A percentile compares a stretch with the other conserved stretches of the same genome.
Conservation (phyloP, 1,284 basidiomycete species). For the Coniferiporia sulphurascens region DNA sequence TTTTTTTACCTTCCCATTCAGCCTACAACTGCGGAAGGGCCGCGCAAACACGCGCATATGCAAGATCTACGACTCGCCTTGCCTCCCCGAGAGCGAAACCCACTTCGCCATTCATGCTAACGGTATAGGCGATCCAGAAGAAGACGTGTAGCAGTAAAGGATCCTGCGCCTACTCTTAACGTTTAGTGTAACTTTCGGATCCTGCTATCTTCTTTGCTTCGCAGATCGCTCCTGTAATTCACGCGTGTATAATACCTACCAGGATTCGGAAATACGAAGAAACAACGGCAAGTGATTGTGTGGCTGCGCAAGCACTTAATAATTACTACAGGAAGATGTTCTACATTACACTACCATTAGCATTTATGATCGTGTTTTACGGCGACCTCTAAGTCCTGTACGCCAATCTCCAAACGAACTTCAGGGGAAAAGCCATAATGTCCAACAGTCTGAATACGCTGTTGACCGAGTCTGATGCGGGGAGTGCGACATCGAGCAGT, state of each 20-base stretch:
- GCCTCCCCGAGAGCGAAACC: conserved; percentile 94
- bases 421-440: conserved; percentile 8
- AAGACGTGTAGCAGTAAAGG: conserved; percentile 48
- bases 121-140: conserved; percentile 90
- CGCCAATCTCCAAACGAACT: conserved; percentile 12
- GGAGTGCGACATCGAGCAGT: neutral
- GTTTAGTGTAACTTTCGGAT: too few species aligned
- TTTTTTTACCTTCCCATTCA: conserved; percentile 26
- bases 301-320: neutral
- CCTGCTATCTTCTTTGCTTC: neutral
- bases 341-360: too few species aligned
- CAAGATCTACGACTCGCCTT: conserved; percentile 98
- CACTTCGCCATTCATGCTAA: conserved; percentile 90
- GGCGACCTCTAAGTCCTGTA: neutral
- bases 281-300: too few species aligned
- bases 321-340: neutral
- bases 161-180: too few species aligned
- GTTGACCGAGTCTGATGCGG: conserved; percentile 1
- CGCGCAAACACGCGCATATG: conserved; percentile 91
- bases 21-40: conserved; percentile 89
- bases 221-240: neutral
- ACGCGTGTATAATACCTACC: neutral
- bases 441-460: conserved; percentile 4
- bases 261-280: too few species aligned
- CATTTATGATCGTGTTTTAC: too few species aligned